Percentiles rank a stretch among this genome's conserved stretches.
These are phyloP conservation scores for Lobosporangium transversale DNA, from an alignment of 192 early-diverging fungal species.

Conservation along the genomic window DNA sequence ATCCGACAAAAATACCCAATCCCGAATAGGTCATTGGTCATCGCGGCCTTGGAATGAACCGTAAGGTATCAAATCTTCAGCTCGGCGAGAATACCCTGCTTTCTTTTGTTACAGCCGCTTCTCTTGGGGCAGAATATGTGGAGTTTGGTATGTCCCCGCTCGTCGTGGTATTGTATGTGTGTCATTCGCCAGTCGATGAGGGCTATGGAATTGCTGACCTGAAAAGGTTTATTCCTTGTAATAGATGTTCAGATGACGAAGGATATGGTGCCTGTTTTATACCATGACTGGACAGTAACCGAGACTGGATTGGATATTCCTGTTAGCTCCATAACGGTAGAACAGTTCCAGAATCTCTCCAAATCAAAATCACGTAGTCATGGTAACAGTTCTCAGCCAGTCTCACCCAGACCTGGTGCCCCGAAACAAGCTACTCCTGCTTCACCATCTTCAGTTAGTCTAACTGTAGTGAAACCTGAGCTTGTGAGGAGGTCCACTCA, in stretches of 20 bases:
- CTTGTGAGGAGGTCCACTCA: conserved; percentile 8
- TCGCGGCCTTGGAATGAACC: conserved; percentile 90
- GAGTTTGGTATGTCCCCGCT: conserved; percentile 79
- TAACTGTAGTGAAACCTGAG: conserved; percentile 14
- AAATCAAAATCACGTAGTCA: conserved; percentile 54
- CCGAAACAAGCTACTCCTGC: conserved; percentile 2
- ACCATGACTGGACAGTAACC: conserved; percentile 91
- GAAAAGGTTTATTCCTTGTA: not conserved
- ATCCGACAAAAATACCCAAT: no score
- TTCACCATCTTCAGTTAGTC: not conserved
- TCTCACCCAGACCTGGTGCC: conserved; percentile 20
- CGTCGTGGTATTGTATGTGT: conserved; percentile 2
- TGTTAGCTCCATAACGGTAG: conserved; percentile 71
- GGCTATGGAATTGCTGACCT: no score
- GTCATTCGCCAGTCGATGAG: no score
- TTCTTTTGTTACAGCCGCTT: conserved; percentile 86
- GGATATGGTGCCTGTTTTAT: conserved; percentile 86
- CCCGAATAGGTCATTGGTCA: conserved; percentile 79
- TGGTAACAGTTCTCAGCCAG: conserved; percentile 7
- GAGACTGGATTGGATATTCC: conserved; percentile 78
- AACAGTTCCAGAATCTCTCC: conserved; percentile 72
- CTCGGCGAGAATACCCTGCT: conserved; percentile 92
- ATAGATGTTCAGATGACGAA: conserved; percentile 92
- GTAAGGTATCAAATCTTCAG: conserved; percentile 70
- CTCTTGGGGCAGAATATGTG: conserved; percentile 85